phyloP scores from a whole-genome alignment of 441 rosid species.

The Populus hybrid region DNA sequence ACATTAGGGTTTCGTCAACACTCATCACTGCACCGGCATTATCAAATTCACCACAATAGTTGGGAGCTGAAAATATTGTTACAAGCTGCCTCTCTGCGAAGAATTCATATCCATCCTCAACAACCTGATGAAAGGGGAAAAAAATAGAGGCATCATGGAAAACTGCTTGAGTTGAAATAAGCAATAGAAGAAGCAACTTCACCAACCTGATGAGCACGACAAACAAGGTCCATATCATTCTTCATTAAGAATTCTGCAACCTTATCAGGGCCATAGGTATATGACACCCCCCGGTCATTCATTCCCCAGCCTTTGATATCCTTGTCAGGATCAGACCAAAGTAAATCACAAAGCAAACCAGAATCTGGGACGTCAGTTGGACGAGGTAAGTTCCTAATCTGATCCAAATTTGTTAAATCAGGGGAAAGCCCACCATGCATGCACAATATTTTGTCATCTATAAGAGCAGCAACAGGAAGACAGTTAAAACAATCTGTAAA shows the following conservation, averaged over 20 bases:
- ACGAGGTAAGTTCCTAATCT: conserved; percentile 68
- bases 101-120: conserved; percentile 97
- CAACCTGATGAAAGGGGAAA: conserved; percentile 48
- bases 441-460: conserved; percentile 88
- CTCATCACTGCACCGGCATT: conserved; percentile 98
- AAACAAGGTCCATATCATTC: conserved; percentile 88
- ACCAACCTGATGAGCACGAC: conserved; percentile 94
- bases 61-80: conserved; percentile 90
- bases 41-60: conserved; percentile 96
- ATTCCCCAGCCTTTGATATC: conserved; percentile 90
- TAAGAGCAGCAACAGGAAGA: conserved; percentile 88
- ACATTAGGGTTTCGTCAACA: conserved; percentile 81
- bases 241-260: conserved; percentile 71
- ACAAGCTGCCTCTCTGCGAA: conserved; percentile 92
- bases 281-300: conserved; percentile 95
- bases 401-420: conserved; percentile 74
- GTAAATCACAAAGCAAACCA: conserved; percentile 91
- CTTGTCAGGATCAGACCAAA: conserved; percentile 94
- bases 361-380: conserved; percentile 81
- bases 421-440: conserved; percentile 99
- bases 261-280: conserved; percentile 82
- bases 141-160: not conserved
- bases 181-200: conserved; percentile 1
- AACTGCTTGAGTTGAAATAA: not conserved
- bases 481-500: conserved; percentile 90